Percentiles rank a stretch among this genome's conserved stretches.
phyloP scores from a whole-genome alignment of 352 stramenopile species.

The Peronosclerospora sorghi region DNA sequence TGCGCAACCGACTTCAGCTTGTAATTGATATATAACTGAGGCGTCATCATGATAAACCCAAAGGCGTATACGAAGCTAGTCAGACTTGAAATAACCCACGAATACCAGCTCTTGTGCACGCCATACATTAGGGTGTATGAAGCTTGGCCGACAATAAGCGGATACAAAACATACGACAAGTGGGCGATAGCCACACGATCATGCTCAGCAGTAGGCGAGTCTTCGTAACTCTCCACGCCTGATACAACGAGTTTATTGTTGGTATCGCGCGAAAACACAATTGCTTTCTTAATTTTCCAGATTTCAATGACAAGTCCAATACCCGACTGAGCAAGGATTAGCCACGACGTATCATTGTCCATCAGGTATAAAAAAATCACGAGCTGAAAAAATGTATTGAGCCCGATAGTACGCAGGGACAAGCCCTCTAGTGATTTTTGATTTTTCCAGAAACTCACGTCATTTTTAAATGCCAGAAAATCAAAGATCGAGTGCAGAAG shows the following conservation, averaged over 20 bases:
- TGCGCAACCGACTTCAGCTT: slow-evolving; percentile 95
- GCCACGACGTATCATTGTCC: slow-evolving; percentile 94
- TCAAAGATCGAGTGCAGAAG: slow-evolving; percentile 97
- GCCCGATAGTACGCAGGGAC: slow-evolving; percentile 87
- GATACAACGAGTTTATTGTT: slow-evolving; percentile 77
- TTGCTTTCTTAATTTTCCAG: slow-evolving; percentile 91
- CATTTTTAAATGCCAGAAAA: slow-evolving; percentile 98
- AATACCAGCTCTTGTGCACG: slow-evolving; percentile 95
- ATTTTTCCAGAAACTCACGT: slow-evolving; percentile 97
- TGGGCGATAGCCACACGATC: slow-evolving; percentile 78
- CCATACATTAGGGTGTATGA: slow-evolving; percentile 89
- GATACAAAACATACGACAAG: slow-evolving; percentile 77
- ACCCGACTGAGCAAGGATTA: slow-evolving; percentile 87
- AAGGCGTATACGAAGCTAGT: slow-evolving; percentile 98
- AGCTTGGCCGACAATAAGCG: slow-evolving; percentile 89
- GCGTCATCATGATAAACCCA: slow-evolving; percentile 99
- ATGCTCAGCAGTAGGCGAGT: slow-evolving; percentile 72
- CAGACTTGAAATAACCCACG: slow-evolving; percentile 92
- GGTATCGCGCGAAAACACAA: slow-evolving; percentile 72
- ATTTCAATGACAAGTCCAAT: slow-evolving; percentile 80
- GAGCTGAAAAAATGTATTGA: slow-evolving; percentile 95
- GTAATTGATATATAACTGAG: slow-evolving; percentile 98
- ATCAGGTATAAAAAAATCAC: slow-evolving; percentile 97
- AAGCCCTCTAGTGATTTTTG: slow-evolving; percentile 95
- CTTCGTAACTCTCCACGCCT: slow-evolving; percentile 73